Conservation (phyloP, 495 filamentous ascomycete species). For the Parachaetomium inaequale region DNA sequence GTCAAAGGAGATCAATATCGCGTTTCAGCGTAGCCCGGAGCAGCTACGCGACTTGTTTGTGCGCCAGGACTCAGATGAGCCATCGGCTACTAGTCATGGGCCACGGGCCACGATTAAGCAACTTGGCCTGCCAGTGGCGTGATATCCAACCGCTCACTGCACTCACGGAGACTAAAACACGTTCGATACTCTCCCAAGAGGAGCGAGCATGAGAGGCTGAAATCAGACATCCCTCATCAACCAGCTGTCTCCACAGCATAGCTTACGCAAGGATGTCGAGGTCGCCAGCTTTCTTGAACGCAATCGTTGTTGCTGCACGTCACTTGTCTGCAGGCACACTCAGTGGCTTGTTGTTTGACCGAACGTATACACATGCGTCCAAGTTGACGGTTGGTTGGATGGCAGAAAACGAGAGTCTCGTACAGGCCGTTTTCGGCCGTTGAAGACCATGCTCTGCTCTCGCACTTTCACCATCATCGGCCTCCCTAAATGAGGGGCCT, state of each 20-base stretch:
- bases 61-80: too few species aligned
- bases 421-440: not conserved
- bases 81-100: too few species aligned
- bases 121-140: too few species aligned
- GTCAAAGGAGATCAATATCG: too few species aligned
- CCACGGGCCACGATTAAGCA: too few species aligned
- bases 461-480: too few species aligned
- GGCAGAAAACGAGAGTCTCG: not conserved
- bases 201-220: not conserved
- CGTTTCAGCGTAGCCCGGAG: too few species aligned
- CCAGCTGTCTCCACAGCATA: too few species aligned
- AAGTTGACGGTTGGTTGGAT: not conserved
- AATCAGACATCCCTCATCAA: not conserved
- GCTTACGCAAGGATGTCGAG: too few species aligned
- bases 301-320: not conserved
- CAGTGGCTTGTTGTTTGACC: not conserved
- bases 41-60: too few species aligned
- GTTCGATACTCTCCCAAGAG: not conserved
- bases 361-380: not conserved
- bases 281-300: not conserved
- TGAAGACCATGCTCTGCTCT: too few species aligned
- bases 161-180: not conserved
- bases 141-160: not conserved
- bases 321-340: not conserved
- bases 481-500: too few species aligned